Percentiles rank a stretch among this genome's conserved stretches.
Conservation (phyloP, 1,139 yeast genomes). For the Saccharomyces hybrid region DNA sequence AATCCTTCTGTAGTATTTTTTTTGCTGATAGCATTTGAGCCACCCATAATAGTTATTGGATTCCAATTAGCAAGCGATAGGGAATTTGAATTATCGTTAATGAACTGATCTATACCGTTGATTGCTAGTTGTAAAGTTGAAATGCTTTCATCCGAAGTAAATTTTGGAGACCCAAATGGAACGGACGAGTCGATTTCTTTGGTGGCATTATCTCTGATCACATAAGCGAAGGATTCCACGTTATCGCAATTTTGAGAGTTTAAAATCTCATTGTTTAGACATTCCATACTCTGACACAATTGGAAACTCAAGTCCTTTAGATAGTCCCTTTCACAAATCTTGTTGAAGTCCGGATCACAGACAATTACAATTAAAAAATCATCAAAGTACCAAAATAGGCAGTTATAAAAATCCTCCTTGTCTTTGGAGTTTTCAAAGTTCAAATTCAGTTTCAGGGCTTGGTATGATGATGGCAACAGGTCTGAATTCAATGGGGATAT, state of each 20-base stretch:
- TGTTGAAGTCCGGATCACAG: slow-evolving; percentile 20
- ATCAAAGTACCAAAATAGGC: slow-evolving; percentile 29
- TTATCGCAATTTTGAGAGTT: background rate
- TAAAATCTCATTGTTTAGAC: background rate
- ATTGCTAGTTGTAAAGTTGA: slow-evolving; percentile 23
- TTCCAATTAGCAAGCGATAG: background rate
- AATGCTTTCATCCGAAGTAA: background rate
- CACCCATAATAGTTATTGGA: slow-evolving; percentile 1
- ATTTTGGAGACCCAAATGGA: slow-evolving; percentile 10
- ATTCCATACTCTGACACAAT: slow-evolving; percentile 18
- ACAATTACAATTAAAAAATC: slow-evolving; percentile 23
- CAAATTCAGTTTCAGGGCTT: slow-evolving; percentile 17
- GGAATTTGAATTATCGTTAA: slow-evolving; percentile 8
- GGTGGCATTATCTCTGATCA: slow-evolving; percentile 11
- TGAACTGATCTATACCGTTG: slow-evolving; percentile 23
- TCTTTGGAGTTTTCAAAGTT: slow-evolving; percentile 12
- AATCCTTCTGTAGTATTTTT: background rate
- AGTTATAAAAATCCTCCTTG: slow-evolving; percentile 12
- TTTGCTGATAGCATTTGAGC: background rate
- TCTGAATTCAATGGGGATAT: slow-evolving; percentile 25
- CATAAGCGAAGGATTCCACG: slow-evolving; percentile 16
- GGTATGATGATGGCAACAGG: slow-evolving; percentile 22
- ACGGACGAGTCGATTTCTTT: slow-evolving; percentile 17
- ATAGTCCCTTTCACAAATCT: slow-evolving; percentile 26
- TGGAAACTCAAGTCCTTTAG: slow-evolving; percentile 21